Conservation (phyloP, 2,329 filamentous ascomycete species). For the Exophiala sideris region DNA sequence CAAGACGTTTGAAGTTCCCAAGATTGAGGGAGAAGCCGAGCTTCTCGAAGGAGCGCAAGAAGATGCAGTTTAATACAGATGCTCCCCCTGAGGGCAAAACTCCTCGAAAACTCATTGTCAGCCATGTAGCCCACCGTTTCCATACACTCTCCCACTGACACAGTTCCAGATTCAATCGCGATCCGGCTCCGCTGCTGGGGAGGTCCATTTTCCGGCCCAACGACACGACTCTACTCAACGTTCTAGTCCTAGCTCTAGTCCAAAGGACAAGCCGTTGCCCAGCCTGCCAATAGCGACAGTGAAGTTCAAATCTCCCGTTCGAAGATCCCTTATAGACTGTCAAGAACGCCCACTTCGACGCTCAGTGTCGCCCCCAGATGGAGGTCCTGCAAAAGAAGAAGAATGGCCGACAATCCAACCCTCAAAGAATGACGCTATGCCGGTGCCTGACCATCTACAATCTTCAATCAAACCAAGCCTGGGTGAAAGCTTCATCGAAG, state of each 20-base stretch:
- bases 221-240: background rate
- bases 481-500: conserved; percentile 23
- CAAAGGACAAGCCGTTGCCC: conserved; percentile 33
- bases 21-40: conserved; percentile 7
- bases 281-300: conserved; percentile 30
- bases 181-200: no score
- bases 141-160: no score
- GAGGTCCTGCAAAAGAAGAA: conserved; percentile 20
- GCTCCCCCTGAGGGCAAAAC: background rate
- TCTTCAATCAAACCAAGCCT: conserved; percentile 20
- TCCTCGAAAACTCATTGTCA: conserved; percentile 8
- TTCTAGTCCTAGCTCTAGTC: conserved; percentile 9
- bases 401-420: conserved; percentile 32
- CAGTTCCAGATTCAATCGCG: no score
- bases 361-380: conserved; percentile 22
- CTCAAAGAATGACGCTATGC: conserved; percentile 1
- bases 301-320: conserved; percentile 22
- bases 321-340: conserved; percentile 32
- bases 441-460: background rate
- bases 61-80: background rate
- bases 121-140: background rate
- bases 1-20: conserved; percentile 9
- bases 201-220: background rate
- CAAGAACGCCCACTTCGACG: conserved; percentile 30
- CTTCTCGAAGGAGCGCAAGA: background rate